Evolutionary conservation across 2,329 filamentous ascomycete genomes (phyloP), one percentile per base, ranked within the genome.

Genomic region (Diaporthe velutina): DNA sequence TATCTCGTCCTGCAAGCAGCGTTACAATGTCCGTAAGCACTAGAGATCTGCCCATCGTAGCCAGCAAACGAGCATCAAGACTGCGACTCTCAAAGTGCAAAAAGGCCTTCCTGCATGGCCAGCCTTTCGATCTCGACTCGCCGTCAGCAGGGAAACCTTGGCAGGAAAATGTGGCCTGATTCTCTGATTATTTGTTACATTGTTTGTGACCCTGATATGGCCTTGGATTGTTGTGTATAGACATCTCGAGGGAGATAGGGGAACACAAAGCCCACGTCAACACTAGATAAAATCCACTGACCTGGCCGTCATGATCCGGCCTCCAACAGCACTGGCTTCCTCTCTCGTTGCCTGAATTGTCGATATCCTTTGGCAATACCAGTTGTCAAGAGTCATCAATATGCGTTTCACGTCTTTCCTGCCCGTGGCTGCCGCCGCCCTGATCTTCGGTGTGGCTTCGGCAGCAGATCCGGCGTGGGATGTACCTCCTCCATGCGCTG

Each of bases 371-470:
- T 38, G 33, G 5, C 48, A 68, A 38, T 38, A 52, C 7, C 4
- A 19, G 19, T 52, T 40, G 45, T 67, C 45, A 12, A 28, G 4
- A 38, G 6, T 22, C 9, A 10, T 54, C 64, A 40, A 54, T 19
- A 68, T 68, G 64, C 64, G 64, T n/a, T 68, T 54, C 48, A 54
- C 64, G n/a, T 68, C 64, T 68, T n/a, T 68, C 33, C 35, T 68
- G 8, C 48, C 64, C 13, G 33, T 54, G 33, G 64, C 64, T 54
- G 64, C 64, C 15, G 64, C 64, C n/a, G 64, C 48, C n/a, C 28
- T 68, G n/a, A 25, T 54, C 8, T 68, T 54, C 33, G 48, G 48
- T 40, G 64, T 68, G 64, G 64, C 64, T 54, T 68, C 64, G 64
- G 64, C 64, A 40, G 15, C 64, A 13, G 48, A 68, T 54, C 64